Evolutionary conservation across 2,329 filamentous ascomycete species (phyloP).

Genomic region (Canariomyces notabilis): DNA sequence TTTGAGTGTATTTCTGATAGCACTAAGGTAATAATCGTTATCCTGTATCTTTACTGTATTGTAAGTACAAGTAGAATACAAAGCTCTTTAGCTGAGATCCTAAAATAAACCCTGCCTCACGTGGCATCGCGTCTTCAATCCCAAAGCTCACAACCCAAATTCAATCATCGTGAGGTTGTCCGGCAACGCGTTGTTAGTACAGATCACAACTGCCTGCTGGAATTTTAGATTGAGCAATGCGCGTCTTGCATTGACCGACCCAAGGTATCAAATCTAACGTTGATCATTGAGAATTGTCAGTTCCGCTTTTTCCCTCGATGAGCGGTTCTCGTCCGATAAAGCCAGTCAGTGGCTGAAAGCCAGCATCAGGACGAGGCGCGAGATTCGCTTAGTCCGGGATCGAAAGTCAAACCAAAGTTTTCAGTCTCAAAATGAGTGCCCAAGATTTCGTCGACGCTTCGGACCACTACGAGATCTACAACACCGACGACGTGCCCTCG

Average conservation of each 20-base stretch:
- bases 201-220: no score
- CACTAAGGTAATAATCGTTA: no score
- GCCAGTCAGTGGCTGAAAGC: not conserved
- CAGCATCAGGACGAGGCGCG: not conserved
- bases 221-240: no score
- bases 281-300: not conserved
- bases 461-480: conserved; percentile 54
- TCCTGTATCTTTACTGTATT: no score
- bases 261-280: no score
- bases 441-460: conserved; percentile 51
- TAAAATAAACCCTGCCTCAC: not conserved
- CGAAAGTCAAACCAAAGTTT: not conserved
- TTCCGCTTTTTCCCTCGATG: not conserved
- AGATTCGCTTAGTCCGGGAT: not conserved
- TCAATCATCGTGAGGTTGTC: no score
- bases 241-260: no score
- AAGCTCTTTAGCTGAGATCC: no score
- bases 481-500: conserved; percentile 61
- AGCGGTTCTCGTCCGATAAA: not conserved
- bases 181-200: not conserved
- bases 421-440: conserved; percentile 37
- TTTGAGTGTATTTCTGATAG: no score
- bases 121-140: conserved; percentile 4
- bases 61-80: no score
- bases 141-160: not conserved